Percentiles rank a stretch among this genome's conserved stretches.
Evolutionary conservation across 2,329 filamentous ascomycete genomes (phyloP).

Genomic region (Colletotrichum sp.): DNA sequence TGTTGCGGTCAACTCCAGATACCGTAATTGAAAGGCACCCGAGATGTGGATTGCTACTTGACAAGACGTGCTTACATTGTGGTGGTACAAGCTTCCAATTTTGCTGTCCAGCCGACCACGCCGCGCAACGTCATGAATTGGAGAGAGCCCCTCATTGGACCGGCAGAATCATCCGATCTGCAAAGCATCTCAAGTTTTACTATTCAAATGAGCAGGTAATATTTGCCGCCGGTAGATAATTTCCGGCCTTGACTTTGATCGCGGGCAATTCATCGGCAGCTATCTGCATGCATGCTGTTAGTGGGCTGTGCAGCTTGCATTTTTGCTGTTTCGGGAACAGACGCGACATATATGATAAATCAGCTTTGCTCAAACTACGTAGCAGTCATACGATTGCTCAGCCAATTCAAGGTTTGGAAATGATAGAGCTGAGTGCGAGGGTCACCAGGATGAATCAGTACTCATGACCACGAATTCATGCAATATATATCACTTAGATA

Average conservation of each 20-base stretch:
- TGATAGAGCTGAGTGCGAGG: neutral
- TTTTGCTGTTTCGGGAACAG: neutral
- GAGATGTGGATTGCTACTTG: neutral
- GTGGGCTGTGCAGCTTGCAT: accelerated
- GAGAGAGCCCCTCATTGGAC: neutral
- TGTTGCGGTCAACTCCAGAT: neutral
- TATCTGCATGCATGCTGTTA: neutral
- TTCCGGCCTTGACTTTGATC: neutral
- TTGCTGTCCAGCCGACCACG: neutral
- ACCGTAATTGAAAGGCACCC: neutral
- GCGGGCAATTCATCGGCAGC: accelerated
- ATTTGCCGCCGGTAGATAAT: neutral
- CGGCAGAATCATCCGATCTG: neutral
- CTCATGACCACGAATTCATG: accelerated
- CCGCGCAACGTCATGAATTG: neutral
- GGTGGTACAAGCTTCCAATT: neutral
- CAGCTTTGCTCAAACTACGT: neutral
- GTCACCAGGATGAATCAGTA: neutral
- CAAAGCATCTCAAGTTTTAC: accelerated
- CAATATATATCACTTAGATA: neutral
- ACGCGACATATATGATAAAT: neutral
- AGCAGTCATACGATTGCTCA: neutral
- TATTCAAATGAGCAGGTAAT: neutral
- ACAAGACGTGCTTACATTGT: neutral
- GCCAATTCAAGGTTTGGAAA: accelerated